Evolutionary conservation across 1,139 yeast genomes (phyloP).

Genomic region (Yamadazyma friedrichii): DNA sequence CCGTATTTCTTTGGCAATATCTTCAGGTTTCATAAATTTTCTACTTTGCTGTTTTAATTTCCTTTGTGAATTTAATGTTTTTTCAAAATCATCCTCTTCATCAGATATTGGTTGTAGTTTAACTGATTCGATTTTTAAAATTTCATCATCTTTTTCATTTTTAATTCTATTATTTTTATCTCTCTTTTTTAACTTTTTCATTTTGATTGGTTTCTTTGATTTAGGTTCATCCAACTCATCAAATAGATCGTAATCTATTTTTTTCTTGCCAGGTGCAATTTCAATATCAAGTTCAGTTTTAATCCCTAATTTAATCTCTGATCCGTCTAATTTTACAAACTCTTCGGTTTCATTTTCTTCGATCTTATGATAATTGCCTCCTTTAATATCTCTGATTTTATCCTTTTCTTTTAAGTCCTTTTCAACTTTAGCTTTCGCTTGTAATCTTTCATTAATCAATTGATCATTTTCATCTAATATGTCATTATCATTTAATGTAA

Average conservation of each 20-base stretch:
- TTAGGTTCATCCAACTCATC: slow-evolving; percentile 26
- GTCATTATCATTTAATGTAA: slow-evolving; percentile 64
- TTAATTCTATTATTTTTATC: slow-evolving; percentile 11
- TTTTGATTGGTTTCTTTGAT: slow-evolving; percentile 26
- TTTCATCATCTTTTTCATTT: slow-evolving; percentile 15
- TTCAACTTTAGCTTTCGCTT: slow-evolving; percentile 27
- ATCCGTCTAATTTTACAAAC: slow-evolving; percentile 10
- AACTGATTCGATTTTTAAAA: slow-evolving; percentile 33
- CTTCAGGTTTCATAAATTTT: slow-evolving; percentile 38
- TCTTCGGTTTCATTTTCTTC: slow-evolving; percentile 20
- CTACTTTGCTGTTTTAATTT: slow-evolving; percentile 32
- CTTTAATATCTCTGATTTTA: slow-evolving; percentile 25
- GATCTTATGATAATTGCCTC: slow-evolving; percentile 14
- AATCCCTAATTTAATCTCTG: slow-evolving; percentile 9
- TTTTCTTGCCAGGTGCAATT: slow-evolving; percentile 8
- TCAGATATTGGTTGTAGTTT: slow-evolving; percentile 27
- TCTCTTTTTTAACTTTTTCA: slow-evolving; percentile 45
- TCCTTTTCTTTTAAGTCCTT: slow-evolving; percentile 22
- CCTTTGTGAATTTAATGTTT: slow-evolving; percentile 40
- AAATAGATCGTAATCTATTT: slow-evolving; percentile 18
- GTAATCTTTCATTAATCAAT: slow-evolving; percentile 43
- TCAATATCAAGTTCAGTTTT: background rate
- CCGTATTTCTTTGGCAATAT: slow-evolving; percentile 46
- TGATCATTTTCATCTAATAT: slow-evolving; percentile 52
- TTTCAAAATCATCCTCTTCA: slow-evolving; percentile 46